Base-by-base conservation (phyloP, 371 early-diverging fungal species). In the Conidiobolus coronatus region DNA sequence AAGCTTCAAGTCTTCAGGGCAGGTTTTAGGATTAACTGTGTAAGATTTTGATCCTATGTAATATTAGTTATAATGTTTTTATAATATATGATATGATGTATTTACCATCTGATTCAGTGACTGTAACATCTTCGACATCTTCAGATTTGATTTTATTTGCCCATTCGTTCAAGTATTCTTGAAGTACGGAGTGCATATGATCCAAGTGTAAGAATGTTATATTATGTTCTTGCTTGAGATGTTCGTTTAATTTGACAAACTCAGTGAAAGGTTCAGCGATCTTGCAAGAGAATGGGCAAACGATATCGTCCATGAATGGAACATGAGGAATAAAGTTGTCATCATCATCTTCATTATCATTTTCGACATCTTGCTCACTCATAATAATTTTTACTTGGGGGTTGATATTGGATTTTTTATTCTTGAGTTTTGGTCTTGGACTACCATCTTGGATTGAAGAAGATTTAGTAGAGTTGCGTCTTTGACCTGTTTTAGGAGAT, bases 131-230 rank as follows among this genome's bases (percentile, higher is more conserved):
- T 3, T 65, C 29, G 1, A 55, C 58, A 23, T 56, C 59, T 0
- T 49, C 46, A 29, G 29, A 29, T 17, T 52, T 45, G 8, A 76
- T 54, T 43, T 64, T 65, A 36, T 65, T 62, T 4, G 75, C 72
- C 80, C 82, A 86, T 35, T 68, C 70, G 21, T 56, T 60, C 35
- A 90, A 55, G 57, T 90, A 90, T 23, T 66, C 57, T 45, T 86
- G 81, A 45, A 87, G 55, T 9, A 75, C 71, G 49, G 83, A 77
- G 50, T 77, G 73, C 73, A 86, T 82, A 50, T 86, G 82, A 49
- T 75, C 72, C 14, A 82, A 56, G 48, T 85, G 73, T 52, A 67
- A 67, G 52, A 87, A 76, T 3, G 56, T 59, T 17, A 83, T n/a
- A 9, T 62, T 41, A 57, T 89, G 90, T 2, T 56, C 67, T 4